Conservation (phyloP, 768 basidiomycete genomes). For the Tephrocybe sp. region DNA sequence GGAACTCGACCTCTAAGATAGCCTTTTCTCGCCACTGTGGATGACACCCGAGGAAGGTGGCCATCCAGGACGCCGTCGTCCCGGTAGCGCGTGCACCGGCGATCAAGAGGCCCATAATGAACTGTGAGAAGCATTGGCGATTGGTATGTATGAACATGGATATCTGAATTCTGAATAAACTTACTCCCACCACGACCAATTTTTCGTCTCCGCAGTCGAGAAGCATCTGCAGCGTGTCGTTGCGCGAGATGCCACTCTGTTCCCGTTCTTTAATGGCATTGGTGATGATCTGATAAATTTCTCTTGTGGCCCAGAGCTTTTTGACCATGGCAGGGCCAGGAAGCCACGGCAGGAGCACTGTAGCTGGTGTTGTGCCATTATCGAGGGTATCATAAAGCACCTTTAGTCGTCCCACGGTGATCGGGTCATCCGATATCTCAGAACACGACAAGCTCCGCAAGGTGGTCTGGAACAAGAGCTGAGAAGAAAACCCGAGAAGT, state of each 20-base stretch:
- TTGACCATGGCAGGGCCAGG: conserved; percentile 70
- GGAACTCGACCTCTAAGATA: conserved; percentile 53
- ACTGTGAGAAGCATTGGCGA: conserved; percentile 35
- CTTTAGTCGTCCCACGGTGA: conserved; percentile 58
- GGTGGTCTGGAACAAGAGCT: conserved; percentile 75
- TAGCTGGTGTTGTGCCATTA: conserved; percentile 66
- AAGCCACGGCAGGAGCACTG: conserved; percentile 74
- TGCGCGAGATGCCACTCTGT: conserved; percentile 50
- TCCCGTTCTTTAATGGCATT: conserved; percentile 54
- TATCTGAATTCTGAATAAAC: conserved; percentile 20
- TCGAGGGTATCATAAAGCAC: conserved; percentile 68
- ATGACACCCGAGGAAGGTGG: conserved; percentile 69
- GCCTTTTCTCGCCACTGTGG: conserved; percentile 63
- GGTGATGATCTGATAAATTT: conserved; percentile 69
- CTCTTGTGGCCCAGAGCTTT: conserved; percentile 71
- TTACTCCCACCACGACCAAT: conserved; percentile 66
- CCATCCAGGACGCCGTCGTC: conserved; percentile 75
- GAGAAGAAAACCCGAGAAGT: conserved; percentile 5
- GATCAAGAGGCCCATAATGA: conserved; percentile 79
- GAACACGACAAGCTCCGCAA: conserved; percentile 63
- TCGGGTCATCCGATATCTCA: conserved; percentile 69
- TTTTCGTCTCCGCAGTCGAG: conserved; percentile 69
- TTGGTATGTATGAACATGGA: not conserved
- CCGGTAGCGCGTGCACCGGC: conserved; percentile 82
- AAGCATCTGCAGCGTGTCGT: conserved; percentile 74